Base-by-base conservation (phyloP, 129 eudicot genomes). In the Helianthus tuberosus region DNA sequence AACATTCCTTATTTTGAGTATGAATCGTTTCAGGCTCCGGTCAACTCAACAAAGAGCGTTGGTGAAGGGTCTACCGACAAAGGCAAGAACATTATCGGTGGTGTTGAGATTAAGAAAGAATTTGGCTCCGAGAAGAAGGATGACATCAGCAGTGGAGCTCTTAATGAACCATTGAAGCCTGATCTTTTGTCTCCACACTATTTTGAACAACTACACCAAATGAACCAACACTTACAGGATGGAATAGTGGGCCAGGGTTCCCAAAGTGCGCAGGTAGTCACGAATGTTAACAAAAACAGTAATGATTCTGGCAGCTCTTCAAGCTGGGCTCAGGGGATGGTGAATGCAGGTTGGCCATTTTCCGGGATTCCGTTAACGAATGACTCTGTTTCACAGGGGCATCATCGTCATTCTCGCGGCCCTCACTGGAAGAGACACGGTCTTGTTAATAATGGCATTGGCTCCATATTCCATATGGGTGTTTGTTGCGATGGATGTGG, bases 401-500 rank as follows among this genome's bases (percentile, higher is more conserved):
- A 64, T 16, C 83, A 9, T 25, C 62, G 58, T 66, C 79, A 67
- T 20, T 66, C 81, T 48, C 81, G 52, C n/a, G 10, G 52, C n/a
- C 67, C 17, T 43, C 86, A 89, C 35, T 72, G 77, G 60, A 82
- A 70, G 72, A 79, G 87, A 61, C 14, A 46, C 29, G 71, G 71
- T 32, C 85, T 62, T 50, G 39, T 75, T 17, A 67, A 74, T 54
- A 80, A 84, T 68, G 87, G 86, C 66, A 5, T 68, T 0, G 81
- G 80, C 17, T 74, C 35, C 76, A 16, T 83, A 8, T 87, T 91
- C 76, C 99, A 94, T 41, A 80, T 86, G 64, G 99, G 99, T 44
- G 91, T 94, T 65, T 76, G 85, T 23, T 94, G 99, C 49, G 96
- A 94, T 74, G 96, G 93, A 9, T 94, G 99, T 76, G 91, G 96